Evolutionary conservation across 1,284 basidiomycete species (phyloP).

Genomic region (Polyporus tsugae): DNA sequence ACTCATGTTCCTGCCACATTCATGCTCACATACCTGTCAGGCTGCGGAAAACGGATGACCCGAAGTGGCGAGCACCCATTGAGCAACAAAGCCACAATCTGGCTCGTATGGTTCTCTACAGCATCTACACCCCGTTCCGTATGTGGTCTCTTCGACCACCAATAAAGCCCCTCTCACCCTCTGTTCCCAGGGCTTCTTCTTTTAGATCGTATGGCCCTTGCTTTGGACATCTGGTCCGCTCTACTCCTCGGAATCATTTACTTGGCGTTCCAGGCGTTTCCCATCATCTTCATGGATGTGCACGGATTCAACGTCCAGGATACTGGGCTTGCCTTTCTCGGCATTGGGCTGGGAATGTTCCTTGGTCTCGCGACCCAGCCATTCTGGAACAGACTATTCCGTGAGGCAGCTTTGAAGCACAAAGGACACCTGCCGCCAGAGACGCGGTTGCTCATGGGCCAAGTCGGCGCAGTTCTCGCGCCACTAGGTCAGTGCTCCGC

Average conservation of each 20-base stretch:
- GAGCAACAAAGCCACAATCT: slow-evolving; percentile 56
- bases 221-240: slow-evolving; percentile 62
- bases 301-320: slow-evolving; percentile 69
- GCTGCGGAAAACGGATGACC: slow-evolving; percentile 63
- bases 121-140: slow-evolving; percentile 74
- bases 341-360: slow-evolving; percentile 76
- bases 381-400: slow-evolving; percentile 63
- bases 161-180: background rate
- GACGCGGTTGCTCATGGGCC: slow-evolving; percentile 69
- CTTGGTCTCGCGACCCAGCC: slow-evolving; percentile 63
- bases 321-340: slow-evolving; percentile 75
- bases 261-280: slow-evolving; percentile 76
- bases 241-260: slow-evolving; percentile 77
- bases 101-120: slow-evolving; percentile 47
- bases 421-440: slow-evolving; percentile 73
- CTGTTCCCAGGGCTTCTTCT: slow-evolving; percentile 63
- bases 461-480: slow-evolving; percentile 73
- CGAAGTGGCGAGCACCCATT: slow-evolving; percentile 62
- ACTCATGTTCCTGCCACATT: background rate
- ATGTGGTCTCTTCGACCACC: slow-evolving; percentile 40
- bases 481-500: slow-evolving; percentile 52
- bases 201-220: slow-evolving; percentile 79
- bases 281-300: slow-evolving; percentile 68
- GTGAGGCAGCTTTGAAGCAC: slow-evolving; percentile 41
- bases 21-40: slow-evolving; percentile 37